phyloP scores from a whole-genome alignment of 2,329 filamentous ascomycete species.

The Fusarium praegraminearum region DNA sequence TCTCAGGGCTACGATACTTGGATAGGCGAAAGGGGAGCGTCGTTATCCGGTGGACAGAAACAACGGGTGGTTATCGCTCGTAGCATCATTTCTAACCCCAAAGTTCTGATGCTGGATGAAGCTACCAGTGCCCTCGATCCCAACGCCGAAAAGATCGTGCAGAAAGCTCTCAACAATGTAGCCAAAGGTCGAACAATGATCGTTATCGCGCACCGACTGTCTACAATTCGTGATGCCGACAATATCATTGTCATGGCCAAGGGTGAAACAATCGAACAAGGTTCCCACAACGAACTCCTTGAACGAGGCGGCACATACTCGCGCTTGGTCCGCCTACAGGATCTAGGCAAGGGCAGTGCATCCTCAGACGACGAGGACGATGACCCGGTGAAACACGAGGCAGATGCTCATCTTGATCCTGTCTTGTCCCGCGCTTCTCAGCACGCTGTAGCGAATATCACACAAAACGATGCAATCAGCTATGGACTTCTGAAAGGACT shows the following conservation, averaged over 20 bases:
- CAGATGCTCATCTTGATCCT: slow-evolving; percentile 46
- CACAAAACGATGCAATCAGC: slow-evolving; percentile 18
- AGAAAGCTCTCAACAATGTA: slow-evolving; percentile 65
- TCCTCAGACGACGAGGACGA: slow-evolving; percentile 29
- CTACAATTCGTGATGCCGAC: slow-evolving; percentile 71
- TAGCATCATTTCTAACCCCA: slow-evolving; percentile 72
- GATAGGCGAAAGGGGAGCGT: slow-evolving; percentile 74
- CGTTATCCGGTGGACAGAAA: slow-evolving; percentile 74
- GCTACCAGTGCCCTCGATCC: slow-evolving; percentile 71
- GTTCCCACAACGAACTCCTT: slow-evolving; percentile 70
- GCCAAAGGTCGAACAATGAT: slow-evolving; percentile 72
- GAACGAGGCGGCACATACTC: slow-evolving; percentile 61
- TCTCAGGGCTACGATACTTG: slow-evolving; percentile 67
- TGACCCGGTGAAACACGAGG: slow-evolving; percentile 54
- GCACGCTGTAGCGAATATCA: slow-evolving; percentile 31
- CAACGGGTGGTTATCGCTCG: slow-evolving; percentile 76
- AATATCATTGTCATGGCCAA: slow-evolving; percentile 73
- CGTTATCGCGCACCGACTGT: slow-evolving; percentile 72
- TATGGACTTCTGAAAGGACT: slow-evolving; percentile 50
- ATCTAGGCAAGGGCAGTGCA: slow-evolving; percentile 48
- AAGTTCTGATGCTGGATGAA: slow-evolving; percentile 75
- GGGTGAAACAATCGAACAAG: slow-evolving; percentile 70
- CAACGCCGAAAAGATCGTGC: slow-evolving; percentile 63
- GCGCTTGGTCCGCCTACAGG: slow-evolving; percentile 60
- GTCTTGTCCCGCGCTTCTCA: slow-evolving; percentile 42